Evolutionary conservation across 2,329 filamentous ascomycete species (phyloP), one percentile per base, ranked within the genome.

Genomic region (Macrophomina tecta): DNA sequence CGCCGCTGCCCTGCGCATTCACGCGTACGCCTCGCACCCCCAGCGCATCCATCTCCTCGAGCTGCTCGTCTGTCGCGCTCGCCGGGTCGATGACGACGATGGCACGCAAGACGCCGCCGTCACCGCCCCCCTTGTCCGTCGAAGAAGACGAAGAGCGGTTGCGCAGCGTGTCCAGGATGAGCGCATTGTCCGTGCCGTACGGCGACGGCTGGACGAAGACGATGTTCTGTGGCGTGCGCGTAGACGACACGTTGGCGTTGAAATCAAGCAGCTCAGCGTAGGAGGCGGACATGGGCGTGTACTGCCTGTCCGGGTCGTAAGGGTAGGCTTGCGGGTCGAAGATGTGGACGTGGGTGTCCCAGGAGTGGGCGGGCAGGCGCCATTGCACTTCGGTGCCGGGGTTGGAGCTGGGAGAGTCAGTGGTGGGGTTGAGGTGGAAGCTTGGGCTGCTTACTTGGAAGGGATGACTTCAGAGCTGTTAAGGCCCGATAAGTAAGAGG

Each of bases 271-370:
- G 16, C 7, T 48, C 28, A 12, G 34, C 40, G 11, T 60, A 60
- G 0, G 16, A 14, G 5, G 56, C 56, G 5, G 56, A 12, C 1
- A 18, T 30, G 1, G 56, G 56, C 4, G 56, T 60, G 8, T 60
- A 60, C 18, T 18, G 7, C 7, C 56, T 28, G 14, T 60, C 40
- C 1, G 56, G 56, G 0, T 14, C 16, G 56, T 46, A 60, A 9
- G 56, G 40, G n/a, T 60, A 60, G 2, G 3, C 9, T 12, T 52
- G 3, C 7, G 40, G 40, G 4, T 60, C 56, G 28, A 60, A 60
- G 14, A 60, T 28, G 8, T 60, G 56, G 16, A 60, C 56, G 9
- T 60, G 56, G 2, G 56, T 46, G 12, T 60, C 56, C 56, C 40
- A 60, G 6, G 56, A 60, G 28, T 18, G 6, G 4, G 3, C 12